phyloP scores from a whole-genome alignment of 495 filamentous ascomycete species.

The Talaromyces adpressus region DNA sequence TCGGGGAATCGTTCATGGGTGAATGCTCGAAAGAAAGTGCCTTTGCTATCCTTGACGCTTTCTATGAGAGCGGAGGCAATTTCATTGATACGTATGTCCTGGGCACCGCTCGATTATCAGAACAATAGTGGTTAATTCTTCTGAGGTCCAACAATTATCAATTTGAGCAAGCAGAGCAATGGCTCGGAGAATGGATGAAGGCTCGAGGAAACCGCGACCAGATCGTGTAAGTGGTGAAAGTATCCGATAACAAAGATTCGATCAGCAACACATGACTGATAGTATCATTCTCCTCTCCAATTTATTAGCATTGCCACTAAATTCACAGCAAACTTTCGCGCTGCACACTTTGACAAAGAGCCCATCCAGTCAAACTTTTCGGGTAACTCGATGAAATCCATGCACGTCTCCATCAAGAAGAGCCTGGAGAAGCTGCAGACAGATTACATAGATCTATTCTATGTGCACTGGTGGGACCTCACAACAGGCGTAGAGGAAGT shows the following conservation, averaged over 20 bases:
- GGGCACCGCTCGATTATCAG: not conserved
- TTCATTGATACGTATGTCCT: conserved; percentile 58
- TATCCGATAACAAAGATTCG: not conserved
- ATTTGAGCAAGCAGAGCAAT: conserved; percentile 57
- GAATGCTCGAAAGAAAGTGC: conserved; percentile 41
- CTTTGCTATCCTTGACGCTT: conserved; percentile 60
- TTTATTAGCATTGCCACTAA: conserved; percentile 64
- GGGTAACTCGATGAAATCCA: conserved; percentile 52
- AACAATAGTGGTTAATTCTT: not conserved
- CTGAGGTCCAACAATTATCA: conserved; percentile 57
- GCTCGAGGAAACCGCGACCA: conserved; percentile 45
- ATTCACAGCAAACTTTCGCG: conserved; percentile 44
- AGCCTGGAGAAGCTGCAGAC: conserved; percentile 58
- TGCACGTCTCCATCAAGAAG: conserved; percentile 45
- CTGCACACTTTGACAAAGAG: conserved; percentile 24
- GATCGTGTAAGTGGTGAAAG: conserved; percentile 35
- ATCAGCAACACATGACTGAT: not conserved
- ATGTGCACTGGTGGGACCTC: conserved; percentile 40
- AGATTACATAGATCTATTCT: conserved; percentile 52
- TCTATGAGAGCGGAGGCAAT: conserved; percentile 62
- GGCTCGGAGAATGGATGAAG: conserved; percentile 74
- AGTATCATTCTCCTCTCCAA: not conserved
- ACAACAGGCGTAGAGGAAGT: conserved; percentile 36
- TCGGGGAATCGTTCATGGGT: conserved; percentile 43
- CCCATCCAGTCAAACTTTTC: conserved; percentile 44